Evolutionary conservation across 176 grass and related monocot genomes (phyloP).

Genomic region (Canna indica): DNA sequence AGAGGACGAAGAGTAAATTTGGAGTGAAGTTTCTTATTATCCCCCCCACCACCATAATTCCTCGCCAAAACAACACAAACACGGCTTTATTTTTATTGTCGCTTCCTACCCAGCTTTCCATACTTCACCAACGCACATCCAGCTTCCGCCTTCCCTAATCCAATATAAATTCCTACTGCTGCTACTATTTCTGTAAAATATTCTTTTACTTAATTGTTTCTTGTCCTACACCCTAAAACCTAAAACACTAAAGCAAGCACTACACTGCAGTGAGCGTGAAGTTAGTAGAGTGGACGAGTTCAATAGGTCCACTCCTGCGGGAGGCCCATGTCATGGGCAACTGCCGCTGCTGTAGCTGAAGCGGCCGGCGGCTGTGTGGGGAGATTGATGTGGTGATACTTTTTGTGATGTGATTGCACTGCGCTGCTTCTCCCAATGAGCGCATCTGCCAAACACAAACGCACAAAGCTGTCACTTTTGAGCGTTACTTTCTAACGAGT

Average conservation of each 20-base stretch:
- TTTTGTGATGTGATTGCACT: constrained; percentile 39
- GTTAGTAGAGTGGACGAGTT: background rate
- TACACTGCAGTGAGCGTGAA: background rate
- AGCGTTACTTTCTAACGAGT: background rate
- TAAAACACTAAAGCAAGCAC: background rate
- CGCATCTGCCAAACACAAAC: constrained; percentile 28
- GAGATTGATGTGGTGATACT: background rate
- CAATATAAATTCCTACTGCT: background rate
- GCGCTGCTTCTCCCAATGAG: constrained; percentile 62
- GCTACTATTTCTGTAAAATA: background rate
- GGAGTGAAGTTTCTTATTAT: background rate
- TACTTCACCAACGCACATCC: background rate
- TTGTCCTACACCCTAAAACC: background rate
- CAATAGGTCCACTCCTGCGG: constrained; percentile 25
- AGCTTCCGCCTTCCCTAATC: background rate
- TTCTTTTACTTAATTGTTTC: background rate
- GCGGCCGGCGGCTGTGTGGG: background rate
- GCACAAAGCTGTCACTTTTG: background rate
- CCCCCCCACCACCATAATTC: background rate
- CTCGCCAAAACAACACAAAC: background rate
- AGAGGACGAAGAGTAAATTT: no score
- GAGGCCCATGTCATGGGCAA: constrained; percentile 26
- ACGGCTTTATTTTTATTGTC: constrained; percentile 8
- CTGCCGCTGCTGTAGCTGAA: background rate
- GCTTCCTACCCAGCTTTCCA: background rate